phyloP scores from a whole-genome alignment of 2,329 filamentous ascomycete genomes.

The Penicillium sp. region DNA sequence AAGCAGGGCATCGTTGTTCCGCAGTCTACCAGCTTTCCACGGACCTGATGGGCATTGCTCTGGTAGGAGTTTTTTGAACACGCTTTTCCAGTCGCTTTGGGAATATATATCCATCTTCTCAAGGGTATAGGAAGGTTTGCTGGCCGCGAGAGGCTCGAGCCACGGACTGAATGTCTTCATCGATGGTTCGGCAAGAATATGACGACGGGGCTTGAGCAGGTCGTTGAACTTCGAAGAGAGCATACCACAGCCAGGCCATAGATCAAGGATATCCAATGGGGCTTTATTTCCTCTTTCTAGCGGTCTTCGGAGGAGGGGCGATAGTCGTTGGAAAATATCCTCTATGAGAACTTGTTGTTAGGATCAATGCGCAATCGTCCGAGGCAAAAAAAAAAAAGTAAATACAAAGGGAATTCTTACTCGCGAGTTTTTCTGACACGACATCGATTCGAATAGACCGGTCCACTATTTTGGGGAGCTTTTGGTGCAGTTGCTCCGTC shows the following conservation, averaged over 20 bases:
- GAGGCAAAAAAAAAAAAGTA: too few species aligned
- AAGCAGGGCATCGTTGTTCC: conserved; percentile 73
- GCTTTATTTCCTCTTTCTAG: conserved; percentile 58
- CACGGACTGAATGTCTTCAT: conserved; percentile 61
- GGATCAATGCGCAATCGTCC: not conserved
- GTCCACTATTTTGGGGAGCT: not conserved
- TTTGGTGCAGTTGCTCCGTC: not conserved
- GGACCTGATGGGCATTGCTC: conserved; percentile 50
- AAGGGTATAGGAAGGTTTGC: conserved; percentile 54
- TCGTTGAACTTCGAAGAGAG: conserved; percentile 80
- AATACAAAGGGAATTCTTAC: not conserved
- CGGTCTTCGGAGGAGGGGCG: conserved; percentile 65
- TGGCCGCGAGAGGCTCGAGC: conserved; percentile 62
- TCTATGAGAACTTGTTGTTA: conserved; percentile 48
- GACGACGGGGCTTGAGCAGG: conserved; percentile 74
- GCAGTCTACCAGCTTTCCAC: conserved; percentile 47
- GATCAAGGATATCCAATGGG: conserved; percentile 83
- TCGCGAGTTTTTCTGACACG: not conserved
- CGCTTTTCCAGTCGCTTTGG: conserved; percentile 57
- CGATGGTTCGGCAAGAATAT: conserved; percentile 81
- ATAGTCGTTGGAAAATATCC: conserved; percentile 72
- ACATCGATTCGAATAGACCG: not conserved
- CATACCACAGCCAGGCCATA: conserved; percentile 79
- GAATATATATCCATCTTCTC: conserved; percentile 61
- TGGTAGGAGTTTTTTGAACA: conserved; percentile 50